Conservation (phyloP, 2,329 filamentous ascomycete genomes). For the Clarireedia paspali region DNA sequence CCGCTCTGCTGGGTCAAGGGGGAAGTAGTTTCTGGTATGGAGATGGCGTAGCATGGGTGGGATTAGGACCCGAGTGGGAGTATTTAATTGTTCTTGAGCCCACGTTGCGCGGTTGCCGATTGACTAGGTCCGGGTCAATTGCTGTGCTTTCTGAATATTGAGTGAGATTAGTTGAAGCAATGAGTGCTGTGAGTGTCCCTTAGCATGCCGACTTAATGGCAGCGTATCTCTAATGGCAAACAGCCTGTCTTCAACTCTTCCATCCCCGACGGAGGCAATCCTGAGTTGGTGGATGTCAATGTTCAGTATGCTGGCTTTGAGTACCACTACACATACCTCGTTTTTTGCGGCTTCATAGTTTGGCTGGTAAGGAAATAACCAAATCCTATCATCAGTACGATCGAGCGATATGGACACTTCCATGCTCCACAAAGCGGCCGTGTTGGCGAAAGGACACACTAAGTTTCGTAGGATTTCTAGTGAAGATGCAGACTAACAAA, state of each 20-base stretch:
- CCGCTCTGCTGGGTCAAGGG: neutral
- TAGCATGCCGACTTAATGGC: neutral
- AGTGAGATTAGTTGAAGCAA: neutral
- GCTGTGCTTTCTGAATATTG: neutral
- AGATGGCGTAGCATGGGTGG: neutral
- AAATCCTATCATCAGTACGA: neutral
- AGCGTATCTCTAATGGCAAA: neutral
- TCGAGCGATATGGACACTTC: too few species aligned
- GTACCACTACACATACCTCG: slow-evolving; percentile 53
- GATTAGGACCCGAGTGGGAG: neutral
- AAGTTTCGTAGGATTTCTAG: neutral
- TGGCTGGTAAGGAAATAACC: slow-evolving; percentile 37
- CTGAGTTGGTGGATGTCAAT: slow-evolving; percentile 41
- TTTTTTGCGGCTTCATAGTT: slow-evolving; percentile 52
- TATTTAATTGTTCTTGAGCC: neutral
- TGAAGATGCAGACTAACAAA: neutral
- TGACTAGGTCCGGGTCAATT: neutral
- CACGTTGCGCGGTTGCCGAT: neutral
- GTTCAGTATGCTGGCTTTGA: slow-evolving; percentile 50
- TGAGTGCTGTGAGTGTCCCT: neutral
- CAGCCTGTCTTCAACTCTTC: slow-evolving; percentile 24
- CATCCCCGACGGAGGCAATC: slow-evolving; percentile 45
- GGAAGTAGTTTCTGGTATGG: neutral
- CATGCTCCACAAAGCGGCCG: too few species aligned
- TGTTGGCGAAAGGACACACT: too few species aligned